Percentiles rank a stretch among this genome's conserved stretches.
Conservation (phyloP, 2,329 filamentous ascomycete genomes). For the Exophiala xenobiotica region DNA sequence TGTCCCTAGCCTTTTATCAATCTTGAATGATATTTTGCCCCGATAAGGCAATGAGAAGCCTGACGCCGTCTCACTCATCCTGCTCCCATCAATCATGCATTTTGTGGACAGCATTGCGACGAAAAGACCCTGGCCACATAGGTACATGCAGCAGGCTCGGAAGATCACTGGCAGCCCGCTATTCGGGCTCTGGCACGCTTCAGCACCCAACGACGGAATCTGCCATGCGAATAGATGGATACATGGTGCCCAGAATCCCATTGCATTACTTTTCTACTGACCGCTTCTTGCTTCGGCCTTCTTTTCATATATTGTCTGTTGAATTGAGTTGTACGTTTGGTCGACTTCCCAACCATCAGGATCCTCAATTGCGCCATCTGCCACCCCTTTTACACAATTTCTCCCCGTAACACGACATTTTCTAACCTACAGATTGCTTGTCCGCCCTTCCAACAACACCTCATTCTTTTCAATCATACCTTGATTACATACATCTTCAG, state of each 20-base stretch:
- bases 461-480: no score
- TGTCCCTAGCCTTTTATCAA: neutral
- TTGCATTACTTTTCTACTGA: neutral
- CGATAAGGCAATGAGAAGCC: conserved; percentile 17
- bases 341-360: neutral
- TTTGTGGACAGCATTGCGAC: no score
- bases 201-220: neutral
- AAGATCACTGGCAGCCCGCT: neutral
- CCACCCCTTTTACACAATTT: conserved; percentile 1
- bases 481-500: no score
- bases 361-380: neutral
- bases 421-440: neutral
- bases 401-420: neutral
- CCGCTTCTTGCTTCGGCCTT: neutral
- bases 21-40: conserved; percentile 23
- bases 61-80: neutral
- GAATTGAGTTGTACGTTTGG: neutral
- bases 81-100: neutral
- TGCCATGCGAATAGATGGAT: neutral
- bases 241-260: neutral
- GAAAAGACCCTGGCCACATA: neutral
- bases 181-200: neutral
- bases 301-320: neutral
- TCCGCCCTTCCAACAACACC: neutral
- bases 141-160: neutral